These are phyloP conservation scores for Lactarius tabidus DNA, from an alignment of 768 basidiomycete genomes.

Conservation along the genomic window DNA sequence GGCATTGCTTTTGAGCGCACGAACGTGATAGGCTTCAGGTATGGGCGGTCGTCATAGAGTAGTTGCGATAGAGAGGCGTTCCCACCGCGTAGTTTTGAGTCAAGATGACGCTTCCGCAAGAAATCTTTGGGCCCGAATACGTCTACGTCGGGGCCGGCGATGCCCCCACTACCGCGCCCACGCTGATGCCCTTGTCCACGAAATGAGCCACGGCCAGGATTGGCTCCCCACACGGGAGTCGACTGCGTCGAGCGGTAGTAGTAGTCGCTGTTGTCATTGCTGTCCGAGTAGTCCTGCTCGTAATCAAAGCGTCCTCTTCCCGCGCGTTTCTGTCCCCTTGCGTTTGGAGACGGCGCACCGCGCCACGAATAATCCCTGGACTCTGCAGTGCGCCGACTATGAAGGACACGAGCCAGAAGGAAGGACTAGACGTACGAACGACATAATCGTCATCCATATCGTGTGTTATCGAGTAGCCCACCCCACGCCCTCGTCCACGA, in stretches of 20 bases:
- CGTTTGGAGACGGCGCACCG: not conserved
- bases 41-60: conserved; percentile 54
- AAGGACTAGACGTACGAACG: not conserved
- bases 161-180: conserved; percentile 14
- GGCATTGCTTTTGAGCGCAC: conserved; percentile 54
- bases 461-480: conserved; percentile 12
- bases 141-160: not conserved
- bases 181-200: not conserved
- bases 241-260: not conserved
- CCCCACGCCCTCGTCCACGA: conserved; percentile 17
- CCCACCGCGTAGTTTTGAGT: conserved; percentile 36
- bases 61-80: conserved; percentile 53
- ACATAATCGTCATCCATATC: conserved; percentile 25
- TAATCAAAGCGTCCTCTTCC: not conserved
- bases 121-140: conserved; percentile 27
- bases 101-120: conserved; percentile 25
- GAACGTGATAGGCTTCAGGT: conserved; percentile 64
- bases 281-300: not conserved
- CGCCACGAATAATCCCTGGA: not conserved
- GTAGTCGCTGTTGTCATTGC: not conserved
- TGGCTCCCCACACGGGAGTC: not conserved
- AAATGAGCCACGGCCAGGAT: not conserved
- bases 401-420: not conserved
- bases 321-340: not conserved
- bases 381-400: conserved; percentile 1